Base-by-base conservation (phyloP, 768 basidiomycete genomes). In the Phylloporus arenicola region DNA sequence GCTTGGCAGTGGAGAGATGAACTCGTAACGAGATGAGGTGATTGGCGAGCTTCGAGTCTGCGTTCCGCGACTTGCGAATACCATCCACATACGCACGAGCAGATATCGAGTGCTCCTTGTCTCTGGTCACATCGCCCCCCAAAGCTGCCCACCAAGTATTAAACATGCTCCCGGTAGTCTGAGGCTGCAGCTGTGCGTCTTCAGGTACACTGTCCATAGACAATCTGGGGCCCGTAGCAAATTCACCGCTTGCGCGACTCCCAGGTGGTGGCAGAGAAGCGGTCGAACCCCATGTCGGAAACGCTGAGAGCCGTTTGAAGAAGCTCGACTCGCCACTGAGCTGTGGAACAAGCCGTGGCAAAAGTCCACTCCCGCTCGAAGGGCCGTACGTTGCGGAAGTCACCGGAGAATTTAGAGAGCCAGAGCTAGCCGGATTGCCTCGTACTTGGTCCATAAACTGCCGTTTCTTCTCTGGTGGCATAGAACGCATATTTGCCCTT, bases 21-120 rank as follows among this genome's bases (percentile, higher is more conserved):
- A 93, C 87, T 3, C 92, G 82, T 16, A 97, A 73, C 1, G 85
- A 82, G 38, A 92, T 86, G 2, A 96, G 71, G 58, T 88, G 82
- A 61, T 88, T 92, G 45, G 79, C 74, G 24, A 92, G 74, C 59
- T 80, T 82, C 34, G 76, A 68, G 57, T 86, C 82, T 9, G 73
- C 68, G 5, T 73, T 57, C 57, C 76, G 88, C 44, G 72, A 73
- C 14, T 68, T 74, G 45, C 76, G 77, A 47, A 92, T 72, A 11
- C 75, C 72, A 43, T 82, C 76, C 34, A 84, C 80, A 67, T 86
- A 88, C 70, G 77, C 80, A 56, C 72, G 77, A 6, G 82, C 77
- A 1, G 81, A 71, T 57, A 77, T 74, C 31, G 60, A 61, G 24
- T 69, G 67, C 51, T 74, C 80, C 50, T 68, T 70, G 31, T 59